phyloP scores from a whole-genome alignment of 2,329 filamentous ascomycete species.

The Xenosphaeropsis pyriputrescens region DNA sequence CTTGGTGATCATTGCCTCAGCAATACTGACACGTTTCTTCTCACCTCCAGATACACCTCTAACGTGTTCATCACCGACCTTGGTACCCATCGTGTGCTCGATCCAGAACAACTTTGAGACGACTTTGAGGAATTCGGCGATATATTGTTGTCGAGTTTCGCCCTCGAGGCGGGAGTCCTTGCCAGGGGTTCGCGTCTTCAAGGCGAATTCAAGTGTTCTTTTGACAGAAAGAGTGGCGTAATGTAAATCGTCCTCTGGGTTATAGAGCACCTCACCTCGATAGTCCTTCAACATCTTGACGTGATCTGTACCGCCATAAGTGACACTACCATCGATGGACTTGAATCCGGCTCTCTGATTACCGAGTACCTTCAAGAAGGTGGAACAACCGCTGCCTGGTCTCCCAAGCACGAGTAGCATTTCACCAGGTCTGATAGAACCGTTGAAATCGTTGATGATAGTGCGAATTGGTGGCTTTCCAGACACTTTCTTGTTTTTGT shows the following conservation, averaged over 20 bases:
- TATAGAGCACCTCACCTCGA: constrained; percentile 56
- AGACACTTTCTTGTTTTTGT: constrained; percentile 1
- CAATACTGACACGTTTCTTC: constrained; percentile 69
- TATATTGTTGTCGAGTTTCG: constrained; percentile 41
- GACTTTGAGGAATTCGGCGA: constrained; percentile 47
- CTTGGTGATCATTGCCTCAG: constrained; percentile 58
- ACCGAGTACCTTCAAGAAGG: constrained; percentile 14
- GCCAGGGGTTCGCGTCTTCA: constrained; percentile 52
- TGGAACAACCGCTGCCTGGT: constrained; percentile 30
- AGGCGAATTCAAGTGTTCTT: constrained; percentile 59
- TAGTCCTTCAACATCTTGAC: constrained; percentile 41
- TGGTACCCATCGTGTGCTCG: constrained; percentile 56
- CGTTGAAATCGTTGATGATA: constrained; percentile 4
- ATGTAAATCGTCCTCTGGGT: constrained; percentile 62
- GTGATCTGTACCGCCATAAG: constrained; percentile 37
- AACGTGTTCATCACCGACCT: constrained; percentile 61
- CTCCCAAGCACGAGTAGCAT: constrained; percentile 32
- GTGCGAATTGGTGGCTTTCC: constrained; percentile 2
- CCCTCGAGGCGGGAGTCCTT: constrained; percentile 44
- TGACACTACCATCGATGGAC: constrained; percentile 22
- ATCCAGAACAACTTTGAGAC: constrained; percentile 60
- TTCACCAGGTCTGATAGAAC: constrained; percentile 26
- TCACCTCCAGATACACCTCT: constrained; percentile 60
- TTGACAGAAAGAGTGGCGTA: constrained; percentile 67
- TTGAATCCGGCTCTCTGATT: constrained; percentile 18